phyloP scores from a whole-genome alignment of 371 early-diverging fungal genomes.

The Chytridium lagenaria region DNA sequence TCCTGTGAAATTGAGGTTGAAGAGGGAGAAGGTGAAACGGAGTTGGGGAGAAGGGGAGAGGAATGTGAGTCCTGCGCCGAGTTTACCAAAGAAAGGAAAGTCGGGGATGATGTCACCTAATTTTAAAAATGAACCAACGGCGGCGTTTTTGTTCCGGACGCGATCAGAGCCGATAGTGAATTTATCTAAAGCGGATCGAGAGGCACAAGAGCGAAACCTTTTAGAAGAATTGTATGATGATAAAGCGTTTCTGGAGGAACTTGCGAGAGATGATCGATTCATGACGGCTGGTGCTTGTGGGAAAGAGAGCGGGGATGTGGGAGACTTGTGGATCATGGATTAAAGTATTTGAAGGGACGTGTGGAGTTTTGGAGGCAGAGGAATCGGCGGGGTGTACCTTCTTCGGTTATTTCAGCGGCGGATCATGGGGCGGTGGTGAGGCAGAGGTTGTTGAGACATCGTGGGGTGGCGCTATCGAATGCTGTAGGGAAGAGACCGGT shows the following conservation, averaged over 20 bases:
- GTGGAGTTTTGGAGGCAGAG: conserved; percentile 56
- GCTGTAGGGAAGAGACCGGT: conserved; percentile 15
- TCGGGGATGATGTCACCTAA: no score
- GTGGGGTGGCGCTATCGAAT: conserved; percentile 3
- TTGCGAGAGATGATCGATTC: conserved; percentile 35
- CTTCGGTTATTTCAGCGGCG: conserved; percentile 17
- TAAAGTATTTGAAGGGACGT: conserved; percentile 44
- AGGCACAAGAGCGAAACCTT: conserved; percentile 40
- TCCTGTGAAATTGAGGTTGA: conserved; percentile 23
- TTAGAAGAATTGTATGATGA: conserved; percentile 53
- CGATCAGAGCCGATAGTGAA: neutral
- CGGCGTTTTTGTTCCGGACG: conserved; percentile 3
- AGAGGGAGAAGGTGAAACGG: neutral
- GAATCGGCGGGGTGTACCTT: conserved; percentile 35
- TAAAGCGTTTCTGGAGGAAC: conserved; percentile 47
- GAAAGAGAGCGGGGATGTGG: conserved; percentile 34
- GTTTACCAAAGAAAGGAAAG: neutral
- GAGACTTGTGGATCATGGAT: conserved; percentile 43
- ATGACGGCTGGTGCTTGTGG: conserved; percentile 21
- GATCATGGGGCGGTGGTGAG: neutral
- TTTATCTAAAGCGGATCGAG: neutral
- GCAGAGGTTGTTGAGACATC: conserved; percentile 2
- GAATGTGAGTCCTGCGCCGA: neutral
- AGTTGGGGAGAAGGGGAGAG: neutral
- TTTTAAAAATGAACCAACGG: no score